phyloP scores from a whole-genome alignment of 106 monocot genomes.

The Xerophyta viscosa region DNA sequence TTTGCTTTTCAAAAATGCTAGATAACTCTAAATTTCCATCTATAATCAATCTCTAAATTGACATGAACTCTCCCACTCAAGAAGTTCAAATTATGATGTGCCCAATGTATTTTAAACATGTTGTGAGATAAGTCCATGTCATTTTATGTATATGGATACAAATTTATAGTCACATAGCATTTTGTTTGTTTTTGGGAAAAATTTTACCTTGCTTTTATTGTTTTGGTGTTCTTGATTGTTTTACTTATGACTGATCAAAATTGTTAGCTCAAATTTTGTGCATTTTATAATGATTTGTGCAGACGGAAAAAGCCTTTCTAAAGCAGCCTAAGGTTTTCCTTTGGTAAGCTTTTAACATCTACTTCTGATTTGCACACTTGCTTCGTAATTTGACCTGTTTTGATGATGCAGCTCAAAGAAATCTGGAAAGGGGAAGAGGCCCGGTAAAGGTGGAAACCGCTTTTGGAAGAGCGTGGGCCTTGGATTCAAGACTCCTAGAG shows the following conservation, averaged over 20 bases:
- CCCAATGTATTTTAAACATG: no score
- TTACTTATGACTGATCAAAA: not conserved
- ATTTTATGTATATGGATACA: no score
- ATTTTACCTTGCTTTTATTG: not conserved
- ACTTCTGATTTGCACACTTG: not conserved
- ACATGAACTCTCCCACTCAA: no score
- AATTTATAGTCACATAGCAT: no score
- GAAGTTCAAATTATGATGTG: no score
- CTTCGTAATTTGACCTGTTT: not conserved
- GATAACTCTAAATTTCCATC: no score
- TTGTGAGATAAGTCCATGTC: no score
- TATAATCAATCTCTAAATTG: no score
- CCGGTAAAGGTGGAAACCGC: conserved; percentile 9
- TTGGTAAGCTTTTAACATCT: not conserved
- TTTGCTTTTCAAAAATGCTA: no score
- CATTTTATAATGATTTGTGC: not conserved
- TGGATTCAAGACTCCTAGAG: conserved; percentile 11
- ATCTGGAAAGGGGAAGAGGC: conserved; percentile 3
- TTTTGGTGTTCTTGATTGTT: not conserved
- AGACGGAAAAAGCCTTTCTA: conserved; percentile 11
- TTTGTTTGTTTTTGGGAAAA: not conserved
- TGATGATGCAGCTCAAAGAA: conserved; percentile 8
- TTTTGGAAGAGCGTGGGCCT: conserved; percentile 13
- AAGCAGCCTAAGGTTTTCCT: conserved; percentile 13
- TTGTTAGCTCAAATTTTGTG: no score